Conservation (phyloP, 345 rosid genomes). For the Brassica juncea region DNA sequence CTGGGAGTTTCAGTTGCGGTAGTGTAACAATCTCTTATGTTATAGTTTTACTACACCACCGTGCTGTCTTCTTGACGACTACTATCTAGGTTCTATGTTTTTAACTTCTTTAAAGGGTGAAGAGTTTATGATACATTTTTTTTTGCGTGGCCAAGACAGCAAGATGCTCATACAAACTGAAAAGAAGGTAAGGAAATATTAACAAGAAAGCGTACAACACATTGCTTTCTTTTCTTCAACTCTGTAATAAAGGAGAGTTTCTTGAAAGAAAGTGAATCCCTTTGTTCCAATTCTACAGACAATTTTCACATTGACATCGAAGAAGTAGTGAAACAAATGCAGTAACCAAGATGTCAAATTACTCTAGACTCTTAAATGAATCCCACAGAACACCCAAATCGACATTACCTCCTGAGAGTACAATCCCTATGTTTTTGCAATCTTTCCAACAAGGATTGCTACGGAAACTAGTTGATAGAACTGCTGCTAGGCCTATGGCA, state of each 20-base stretch:
- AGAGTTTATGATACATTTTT: no score
- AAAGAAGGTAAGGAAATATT: no score
- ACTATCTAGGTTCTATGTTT: no score
- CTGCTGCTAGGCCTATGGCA: slow-evolving; percentile 93
- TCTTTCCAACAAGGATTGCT: slow-evolving; percentile 57
- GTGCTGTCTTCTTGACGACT: no score
- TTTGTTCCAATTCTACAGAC: neutral
- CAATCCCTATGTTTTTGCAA: slow-evolving; percentile 61
- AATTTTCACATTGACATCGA: neutral
- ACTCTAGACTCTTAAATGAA: slow-evolving; percentile 43
- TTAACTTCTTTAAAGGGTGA: no score
- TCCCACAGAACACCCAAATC: slow-evolving; percentile 77
- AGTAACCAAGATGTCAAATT: slow-evolving; percentile 1
- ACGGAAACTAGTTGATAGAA: slow-evolving; percentile 61
- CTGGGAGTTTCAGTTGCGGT: no score
- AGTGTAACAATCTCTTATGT: no score
- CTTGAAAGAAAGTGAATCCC: neutral
- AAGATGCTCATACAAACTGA: no score
- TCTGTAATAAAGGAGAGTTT: neutral
- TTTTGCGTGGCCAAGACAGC: no score
- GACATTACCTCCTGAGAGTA: slow-evolving; percentile 76
- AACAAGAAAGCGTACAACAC: neutral
- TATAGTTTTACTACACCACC: no score
- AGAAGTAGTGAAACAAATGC: slow-evolving; percentile 17
- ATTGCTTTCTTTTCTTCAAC: neutral